phyloP scores from a whole-genome alignment of 805 yeast genomes.

The Metschnikowia koreensis region DNA sequence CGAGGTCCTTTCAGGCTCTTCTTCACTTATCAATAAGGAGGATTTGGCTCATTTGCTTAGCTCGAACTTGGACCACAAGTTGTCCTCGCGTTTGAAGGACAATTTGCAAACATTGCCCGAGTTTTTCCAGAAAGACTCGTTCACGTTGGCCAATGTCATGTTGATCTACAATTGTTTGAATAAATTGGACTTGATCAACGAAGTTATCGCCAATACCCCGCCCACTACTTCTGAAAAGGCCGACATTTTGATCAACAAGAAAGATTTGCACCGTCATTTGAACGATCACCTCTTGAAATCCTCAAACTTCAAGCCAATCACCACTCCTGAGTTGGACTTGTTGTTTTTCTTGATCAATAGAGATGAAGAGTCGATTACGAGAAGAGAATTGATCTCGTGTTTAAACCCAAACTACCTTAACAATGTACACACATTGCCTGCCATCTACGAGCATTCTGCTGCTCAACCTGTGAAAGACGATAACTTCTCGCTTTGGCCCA shows the following conservation, averaged over 20 bases:
- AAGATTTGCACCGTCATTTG: constrained; percentile 40
- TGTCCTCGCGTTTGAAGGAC: constrained; percentile 36
- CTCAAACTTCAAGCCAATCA: constrained; percentile 42
- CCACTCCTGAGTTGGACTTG: constrained; percentile 40
- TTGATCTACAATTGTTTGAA: constrained; percentile 40
- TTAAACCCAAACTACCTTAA: constrained; percentile 58
- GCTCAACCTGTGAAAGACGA: constrained; percentile 37
- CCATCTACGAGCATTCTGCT: constrained; percentile 43
- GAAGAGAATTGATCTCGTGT: constrained; percentile 41
- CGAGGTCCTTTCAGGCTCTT: constrained; percentile 35
- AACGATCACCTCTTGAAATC: constrained; percentile 44
- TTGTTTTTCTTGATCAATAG: constrained; percentile 41
- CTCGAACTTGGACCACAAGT: constrained; percentile 41
- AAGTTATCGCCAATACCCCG: constrained; percentile 46
- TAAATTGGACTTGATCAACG: constrained; percentile 44
- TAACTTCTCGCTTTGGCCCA: constrained; percentile 46
- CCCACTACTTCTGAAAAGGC: constrained; percentile 41
- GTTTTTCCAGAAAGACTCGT: constrained; percentile 31
- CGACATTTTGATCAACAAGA: constrained; percentile 41
- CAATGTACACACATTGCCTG: constrained; percentile 32
- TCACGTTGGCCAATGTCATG: constrained; percentile 38
- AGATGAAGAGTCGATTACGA: constrained; percentile 37
- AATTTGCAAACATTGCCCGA: constrained; percentile 36
- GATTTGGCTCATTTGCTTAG: constrained; percentile 34
- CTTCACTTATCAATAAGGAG: constrained; percentile 28